Base-by-base conservation (phyloP, 78 protist species). In the Emiliania huxleyi region DNA sequence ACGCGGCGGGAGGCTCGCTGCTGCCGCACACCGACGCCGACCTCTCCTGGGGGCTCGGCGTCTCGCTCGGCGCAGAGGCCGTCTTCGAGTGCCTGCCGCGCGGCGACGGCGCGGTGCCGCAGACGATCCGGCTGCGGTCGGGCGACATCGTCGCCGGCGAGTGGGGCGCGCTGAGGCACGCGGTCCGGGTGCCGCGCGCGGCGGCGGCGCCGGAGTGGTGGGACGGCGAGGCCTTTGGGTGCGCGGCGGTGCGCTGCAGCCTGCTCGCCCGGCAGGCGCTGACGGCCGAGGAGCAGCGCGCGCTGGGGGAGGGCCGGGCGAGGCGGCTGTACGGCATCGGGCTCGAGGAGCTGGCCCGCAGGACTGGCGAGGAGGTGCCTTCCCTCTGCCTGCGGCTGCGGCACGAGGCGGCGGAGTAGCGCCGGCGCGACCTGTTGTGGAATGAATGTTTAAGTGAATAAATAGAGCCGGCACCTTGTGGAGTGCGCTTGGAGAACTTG, bases 1-100 rank as follows among this genome's bases (percentile, higher is more conserved):
- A 77, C 85, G 42, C 46, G 8, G 3, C 5, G 4, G 85, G 85
- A 22, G 85, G 85, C 46, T 3, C 35, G 18, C 29, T 77, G 48
- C 46, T 77, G 4, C 15, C 15, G 46, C 85, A 77, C 46, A 18
- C 35, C 33, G 85, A 77, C n/a, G 85, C 6, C 26, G 85, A 77
- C 29, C 85, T 77, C 37, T 3, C 35, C n/a, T 77, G 85, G 85
- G 85, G 85, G 29, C n/a, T 77, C n/a, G 85, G 85, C 42, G 85
- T 77, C 37, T 77, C 85, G 1, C 48, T 77, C 19, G 85, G 85
- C 48, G 15, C 37, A 1, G 46, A 18, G 0, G 85, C 85, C 33
- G 46, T 3, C 19, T 77, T 77, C 85, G 85, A 77, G 25, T 77
- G 85, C 46, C 15, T 40, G 21, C 85, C 85, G 5, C 46, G 23